Evolutionary conservation across 2,329 filamentous ascomycete genomes (phyloP).

Genomic region (Oidium heveae): DNA sequence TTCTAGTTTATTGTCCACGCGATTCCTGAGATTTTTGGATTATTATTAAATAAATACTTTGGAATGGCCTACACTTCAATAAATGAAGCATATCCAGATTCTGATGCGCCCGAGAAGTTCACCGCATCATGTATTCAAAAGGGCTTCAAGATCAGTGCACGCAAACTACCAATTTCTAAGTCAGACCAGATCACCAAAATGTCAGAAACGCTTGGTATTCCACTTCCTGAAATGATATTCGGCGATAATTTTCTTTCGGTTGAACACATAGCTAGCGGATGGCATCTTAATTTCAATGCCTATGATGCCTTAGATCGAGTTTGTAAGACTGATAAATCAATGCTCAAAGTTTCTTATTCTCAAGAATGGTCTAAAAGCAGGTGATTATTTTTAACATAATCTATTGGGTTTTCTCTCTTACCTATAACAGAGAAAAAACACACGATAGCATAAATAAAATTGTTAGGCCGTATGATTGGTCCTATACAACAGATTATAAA

Average conservation of each 20-base stretch:
- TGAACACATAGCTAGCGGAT: slow-evolving; percentile 47
- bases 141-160: slow-evolving; percentile 51
- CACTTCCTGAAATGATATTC: slow-evolving; percentile 96
- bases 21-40: too few relatives aligned
- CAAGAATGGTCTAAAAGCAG: slow-evolving; percentile 45
- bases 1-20: too few relatives aligned
- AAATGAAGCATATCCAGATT: slow-evolving; percentile 29
- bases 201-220: slow-evolving; percentile 53
- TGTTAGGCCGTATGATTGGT: slow-evolving; percentile 95
- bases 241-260: slow-evolving; percentile 74
- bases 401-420: slow-evolving; percentile 2
- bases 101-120: slow-evolving; percentile 23
- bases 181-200: slow-evolving; percentile 72
- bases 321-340: slow-evolving; percentile 74
- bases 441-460: slow-evolving; percentile 76
- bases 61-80: slow-evolving; percentile 2
- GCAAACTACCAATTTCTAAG: slow-evolving; percentile 88
- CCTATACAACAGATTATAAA: slow-evolving; percentile 70
- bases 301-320: slow-evolving; percentile 72
- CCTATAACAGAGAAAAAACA: slow-evolving; percentile 39
- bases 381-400: slow-evolving; percentile 3
- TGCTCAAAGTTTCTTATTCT: slow-evolving; percentile 87
- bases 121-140: slow-evolving; percentile 32
- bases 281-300: slow-evolving; percentile 60
- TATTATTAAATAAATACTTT: too few relatives aligned